A percentile compares a stretch with the other conserved stretches of the same genome.
Evolutionary conservation across 768 basidiomycete genomes (phyloP).

Genomic region (Agrocybe pediades): DNA sequence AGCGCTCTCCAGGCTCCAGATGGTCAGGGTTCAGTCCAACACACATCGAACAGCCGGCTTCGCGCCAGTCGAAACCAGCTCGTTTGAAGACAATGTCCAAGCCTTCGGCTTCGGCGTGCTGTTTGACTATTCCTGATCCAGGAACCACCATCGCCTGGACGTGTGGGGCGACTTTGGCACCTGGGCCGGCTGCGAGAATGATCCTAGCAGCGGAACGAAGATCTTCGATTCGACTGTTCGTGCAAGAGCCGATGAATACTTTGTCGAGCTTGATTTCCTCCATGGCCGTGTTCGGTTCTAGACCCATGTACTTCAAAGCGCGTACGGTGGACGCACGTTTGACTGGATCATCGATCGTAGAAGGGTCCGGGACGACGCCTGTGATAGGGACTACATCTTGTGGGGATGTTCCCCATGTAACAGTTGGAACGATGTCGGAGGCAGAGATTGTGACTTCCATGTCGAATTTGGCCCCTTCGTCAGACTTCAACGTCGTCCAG

Average conservation of each 20-base stretch:
- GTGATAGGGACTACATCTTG: slow-evolving; percentile 87
- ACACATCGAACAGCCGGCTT: slow-evolving; percentile 98
- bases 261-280: slow-evolving; percentile 82
- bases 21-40: slow-evolving; percentile 96
- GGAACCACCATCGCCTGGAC: slow-evolving; percentile 92
- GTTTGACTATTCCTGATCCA: slow-evolving; percentile 87
- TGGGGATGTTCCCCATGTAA: slow-evolving; percentile 94
- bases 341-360: slow-evolving; percentile 59
- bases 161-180: no score
- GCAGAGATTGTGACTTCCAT: slow-evolving; percentile 78
- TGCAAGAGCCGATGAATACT: slow-evolving; percentile 93
- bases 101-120: slow-evolving; percentile 89
- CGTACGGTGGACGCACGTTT: slow-evolving; percentile 73
- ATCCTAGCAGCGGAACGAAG: slow-evolving; percentile 84
- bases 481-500: slow-evolving; percentile 79
- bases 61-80: slow-evolving; percentile 94
- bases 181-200: slow-evolving; percentile 72
- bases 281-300: slow-evolving; percentile 79
- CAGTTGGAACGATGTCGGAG: slow-evolving; percentile 85
- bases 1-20: slow-evolving; percentile 74
- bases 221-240: slow-evolving; percentile 93
- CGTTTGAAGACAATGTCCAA: slow-evolving; percentile 84
- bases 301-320: slow-evolving; percentile 85
- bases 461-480: slow-evolving; percentile 85
- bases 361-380: slow-evolving; percentile 78